phyloP scores from a whole-genome alignment of 352 stramenopile genomes.

The Pelagophyceae sp. region DNA sequence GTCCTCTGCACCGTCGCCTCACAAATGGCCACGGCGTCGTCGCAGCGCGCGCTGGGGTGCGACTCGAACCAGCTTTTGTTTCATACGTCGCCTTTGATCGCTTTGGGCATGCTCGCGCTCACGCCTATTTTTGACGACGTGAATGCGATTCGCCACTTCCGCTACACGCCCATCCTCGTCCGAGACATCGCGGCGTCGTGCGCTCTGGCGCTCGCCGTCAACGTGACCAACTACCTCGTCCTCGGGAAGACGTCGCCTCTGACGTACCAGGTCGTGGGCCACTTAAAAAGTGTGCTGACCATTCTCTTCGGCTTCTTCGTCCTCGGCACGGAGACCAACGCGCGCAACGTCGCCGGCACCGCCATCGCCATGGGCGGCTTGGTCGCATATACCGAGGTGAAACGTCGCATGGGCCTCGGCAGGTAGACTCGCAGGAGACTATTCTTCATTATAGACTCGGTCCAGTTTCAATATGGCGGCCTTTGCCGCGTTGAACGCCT shows the following conservation, averaged over 20 bases:
- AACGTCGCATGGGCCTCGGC: background rate
- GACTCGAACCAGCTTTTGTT: constrained; percentile 33
- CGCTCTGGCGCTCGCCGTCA: constrained; percentile 31
- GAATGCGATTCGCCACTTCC: background rate
- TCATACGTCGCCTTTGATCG: constrained; percentile 31
- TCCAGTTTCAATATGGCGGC: too few species aligned
- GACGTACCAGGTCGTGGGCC: constrained; percentile 35
- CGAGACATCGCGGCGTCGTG: constrained; percentile 22
- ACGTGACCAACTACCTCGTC: constrained; percentile 37
- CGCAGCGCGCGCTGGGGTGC: constrained; percentile 29
- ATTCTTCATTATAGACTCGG: too few species aligned
- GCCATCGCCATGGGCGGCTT: constrained; percentile 23
- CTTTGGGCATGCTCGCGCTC: constrained; percentile 20
- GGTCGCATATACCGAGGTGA: constrained; percentile 30
- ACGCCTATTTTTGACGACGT: constrained; percentile 33
- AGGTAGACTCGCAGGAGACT: too few species aligned
- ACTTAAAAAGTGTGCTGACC: constrained; percentile 35
- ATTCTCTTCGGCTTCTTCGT: constrained; percentile 30
- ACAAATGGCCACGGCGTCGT: constrained; percentile 20
- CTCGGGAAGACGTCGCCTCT: constrained; percentile 33
- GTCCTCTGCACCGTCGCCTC: constrained; percentile 26
- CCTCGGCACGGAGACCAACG: constrained; percentile 19
- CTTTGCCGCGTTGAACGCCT: too few species aligned
- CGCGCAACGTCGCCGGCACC: constrained; percentile 20
- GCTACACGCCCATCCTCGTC: constrained; percentile 8